Evolutionary conservation across 73 alveolate genomes (phyloP).

Genomic region (Stentor coeruleus): DNA sequence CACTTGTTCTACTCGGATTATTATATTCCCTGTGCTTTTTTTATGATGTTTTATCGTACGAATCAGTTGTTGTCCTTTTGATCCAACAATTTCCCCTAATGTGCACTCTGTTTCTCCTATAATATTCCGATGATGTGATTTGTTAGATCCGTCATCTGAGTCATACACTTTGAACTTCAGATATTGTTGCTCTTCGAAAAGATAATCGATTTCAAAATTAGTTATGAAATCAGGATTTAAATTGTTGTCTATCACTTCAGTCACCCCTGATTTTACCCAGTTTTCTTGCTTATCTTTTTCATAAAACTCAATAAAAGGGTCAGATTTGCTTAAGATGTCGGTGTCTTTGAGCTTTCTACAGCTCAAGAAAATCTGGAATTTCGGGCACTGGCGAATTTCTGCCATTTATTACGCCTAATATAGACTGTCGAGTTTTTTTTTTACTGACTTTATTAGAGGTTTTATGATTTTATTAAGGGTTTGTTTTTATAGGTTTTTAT

Average conservation of each 20-base stretch:
- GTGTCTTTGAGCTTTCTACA: slow-evolving; percentile 60
- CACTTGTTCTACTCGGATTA: slow-evolving; percentile 19
- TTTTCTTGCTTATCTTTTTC: slow-evolving; percentile 6
- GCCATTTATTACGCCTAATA: background rate
- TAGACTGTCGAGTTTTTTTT: no score
- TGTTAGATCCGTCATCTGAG: slow-evolving; percentile 51
- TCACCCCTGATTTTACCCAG: slow-evolving; percentile 49
- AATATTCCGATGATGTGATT: slow-evolving; percentile 37
- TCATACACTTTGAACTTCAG: slow-evolving; percentile 62
- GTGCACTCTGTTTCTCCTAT: slow-evolving; percentile 44
- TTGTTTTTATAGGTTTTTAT: no score
- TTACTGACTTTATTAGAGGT: no score
- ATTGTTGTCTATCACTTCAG: slow-evolving; percentile 56
- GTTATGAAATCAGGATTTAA: slow-evolving; percentile 73
- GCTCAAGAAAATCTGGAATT: slow-evolving; percentile 46
- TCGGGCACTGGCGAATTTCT: background rate
- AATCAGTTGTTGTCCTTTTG: slow-evolving; percentile 29
- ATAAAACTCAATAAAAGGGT: slow-evolving; percentile 46
- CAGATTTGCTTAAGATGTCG: slow-evolving; percentile 58
- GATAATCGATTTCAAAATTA: slow-evolving; percentile 55
- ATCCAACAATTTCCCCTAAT: slow-evolving; percentile 32
- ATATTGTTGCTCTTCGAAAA: slow-evolving; percentile 69
- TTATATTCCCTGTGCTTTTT: slow-evolving; percentile 3
- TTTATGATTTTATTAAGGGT: no score
- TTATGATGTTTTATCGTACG: slow-evolving; percentile 14